Conservation (phyloP, 1,284 basidiomycete genomes). For the Cryptococcus sp. region DNA sequence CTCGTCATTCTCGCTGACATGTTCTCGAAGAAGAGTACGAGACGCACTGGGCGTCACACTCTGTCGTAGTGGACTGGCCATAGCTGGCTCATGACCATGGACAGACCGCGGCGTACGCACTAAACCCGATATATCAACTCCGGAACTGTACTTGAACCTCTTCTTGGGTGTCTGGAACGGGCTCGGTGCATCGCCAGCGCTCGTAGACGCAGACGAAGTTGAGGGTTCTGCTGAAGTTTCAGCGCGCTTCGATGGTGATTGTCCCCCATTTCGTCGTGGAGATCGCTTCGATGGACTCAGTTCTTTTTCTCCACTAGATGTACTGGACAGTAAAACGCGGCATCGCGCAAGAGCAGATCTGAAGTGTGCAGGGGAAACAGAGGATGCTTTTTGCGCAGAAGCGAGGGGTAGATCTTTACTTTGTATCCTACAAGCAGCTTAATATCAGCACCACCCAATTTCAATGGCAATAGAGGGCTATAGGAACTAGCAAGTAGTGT, state of each 20-base stretch:
- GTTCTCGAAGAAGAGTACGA: not conserved
- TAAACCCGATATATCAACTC: constrained; percentile 32
- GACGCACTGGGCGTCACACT: constrained; percentile 25
- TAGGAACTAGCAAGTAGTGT: not conserved
- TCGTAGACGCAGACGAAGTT: not conserved
- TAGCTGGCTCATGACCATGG: constrained; percentile 10
- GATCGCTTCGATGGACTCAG: not conserved
- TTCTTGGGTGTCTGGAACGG: constrained; percentile 42
- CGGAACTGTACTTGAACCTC: constrained; percentile 35
- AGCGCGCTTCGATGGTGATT: constrained; percentile 6
- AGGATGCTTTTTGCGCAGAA: constrained; percentile 43
- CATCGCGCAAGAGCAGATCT: constrained; percentile 27
- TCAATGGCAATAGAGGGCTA: not conserved
- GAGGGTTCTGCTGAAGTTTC: not conserved
- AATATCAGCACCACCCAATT: not conserved
- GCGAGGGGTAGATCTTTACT: constrained; percentile 36
- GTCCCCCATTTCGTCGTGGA: not conserved
- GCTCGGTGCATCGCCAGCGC: not conserved
- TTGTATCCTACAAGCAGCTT: constrained; percentile 30
- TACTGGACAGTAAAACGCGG: constrained; percentile 2
- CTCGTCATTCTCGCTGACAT: constrained; percentile 17
- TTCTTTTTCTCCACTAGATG: too few relatives aligned
- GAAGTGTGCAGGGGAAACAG: constrained; percentile 45
- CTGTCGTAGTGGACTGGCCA: constrained; percentile 29
- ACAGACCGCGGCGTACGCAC: constrained; percentile 9